Evolutionary conservation across 768 basidiomycete genomes (phyloP), one percentile per base, ranked within the genome.

Genomic region (Tricholoma bakamatsutake): DNA sequence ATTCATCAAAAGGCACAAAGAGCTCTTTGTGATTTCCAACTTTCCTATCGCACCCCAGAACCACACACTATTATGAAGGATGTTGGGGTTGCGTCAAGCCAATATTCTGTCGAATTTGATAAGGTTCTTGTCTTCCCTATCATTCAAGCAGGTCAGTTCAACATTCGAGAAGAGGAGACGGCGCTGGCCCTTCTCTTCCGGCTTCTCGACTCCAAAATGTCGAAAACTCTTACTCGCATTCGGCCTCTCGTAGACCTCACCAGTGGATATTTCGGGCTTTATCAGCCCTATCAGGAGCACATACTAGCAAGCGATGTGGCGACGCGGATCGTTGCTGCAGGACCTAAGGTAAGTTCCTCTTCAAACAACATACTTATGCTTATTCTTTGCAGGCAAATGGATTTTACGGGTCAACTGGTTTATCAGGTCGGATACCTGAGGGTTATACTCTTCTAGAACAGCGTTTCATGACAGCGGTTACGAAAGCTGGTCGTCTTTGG

Each of bases 391-490:
- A 98, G 93, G 93, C 97, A 18, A 99, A 99, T 65, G 97, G 97
- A 0, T 99, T 99, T 68, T 93, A 83, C 67, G 87, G 87, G 2
- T 97, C 95, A 2, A 79, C 75, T 47, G 97, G 97, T 1, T 73
- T 98, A 12, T 98, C 96, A 9, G 87, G 91, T 11, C 82, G 93
- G 55, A 94, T 99, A 62, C 97, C 97, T 5, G 96, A 96, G 68
- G 97, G 86, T 0, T 99, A 99, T 66, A 97, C 94, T 0, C 67
- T 90, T 13, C 78, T 93, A 47, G 93, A 97, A 62, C 83, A 90
- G 56, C 77, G 81, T 24, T 99, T 99, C 66, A 88, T 90, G 82
- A 69, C 64, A 24, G 84, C 84, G 4, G 83, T 84, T 2, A 67
- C 66, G 48, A 67, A 65, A n/a, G 81, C 83, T 0, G 75, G 75